Base-by-base conservation (phyloP, 129 eudicot species). In the Arctium lappa region DNA sequence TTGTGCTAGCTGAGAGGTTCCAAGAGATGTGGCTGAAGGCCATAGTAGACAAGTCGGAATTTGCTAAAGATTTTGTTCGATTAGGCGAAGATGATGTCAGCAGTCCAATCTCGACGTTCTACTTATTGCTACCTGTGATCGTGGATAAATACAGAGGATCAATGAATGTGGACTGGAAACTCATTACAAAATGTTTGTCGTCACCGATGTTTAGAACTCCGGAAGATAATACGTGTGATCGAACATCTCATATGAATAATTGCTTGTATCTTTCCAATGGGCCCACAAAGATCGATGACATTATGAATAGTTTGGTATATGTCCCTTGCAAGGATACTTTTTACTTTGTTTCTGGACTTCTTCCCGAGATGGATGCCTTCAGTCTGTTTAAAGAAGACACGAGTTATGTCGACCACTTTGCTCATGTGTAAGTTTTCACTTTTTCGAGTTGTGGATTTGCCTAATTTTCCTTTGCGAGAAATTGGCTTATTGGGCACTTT, bases 11-110 rank as follows among this genome's bases (percentile, higher is more conserved):
- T 3, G 88, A 89, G 80, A 89, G 78, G 75, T 90, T 93, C 80
- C 99, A 96, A 86, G 86, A 86, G 77, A 88, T 96, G 91, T 91
- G 88, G 89, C 87, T 96, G 82, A 93, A 96, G 90, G 85, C 89
- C 74, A 90, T 96, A 79, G 79, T 93, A 72, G 98, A 96, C 86
- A 87, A 96, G 72, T 87, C 93, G 72, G 88, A 91, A 38, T 85
- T 96, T 71, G 72, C 50, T 69, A 36, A 77, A 4, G 91, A 90
- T 77, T 86, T 62, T 86, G 97, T 96, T 74, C 82, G 79, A 10
- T 84, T 96, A 73, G 93, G 90, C 63, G 65, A 72, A 69, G 62
- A 74, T 74, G 86, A 81, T 85, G 69, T 63, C 83, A 73, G 72
- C 87, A 84, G 81, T 34, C 74, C 89, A 40, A 37, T 76, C 36